Evolutionary conservation across 2,329 filamentous ascomycete genomes (phyloP), one percentile per base, ranked within the genome.

Genomic region (Didymellaceae sp.): DNA sequence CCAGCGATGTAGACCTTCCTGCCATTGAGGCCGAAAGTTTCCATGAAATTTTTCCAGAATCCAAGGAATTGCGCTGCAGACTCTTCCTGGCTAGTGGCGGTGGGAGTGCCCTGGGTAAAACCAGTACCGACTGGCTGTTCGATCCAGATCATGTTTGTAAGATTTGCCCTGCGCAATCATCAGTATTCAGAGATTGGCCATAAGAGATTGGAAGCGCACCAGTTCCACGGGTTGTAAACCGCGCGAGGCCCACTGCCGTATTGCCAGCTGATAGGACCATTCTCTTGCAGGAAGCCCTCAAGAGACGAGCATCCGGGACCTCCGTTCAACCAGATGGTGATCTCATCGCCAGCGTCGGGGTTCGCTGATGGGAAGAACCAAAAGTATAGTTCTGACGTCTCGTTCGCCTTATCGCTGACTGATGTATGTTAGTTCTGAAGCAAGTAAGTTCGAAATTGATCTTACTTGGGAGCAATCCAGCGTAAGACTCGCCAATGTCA

Each of bases 1-100:
- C 88, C 90, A 0, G 87, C 81, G 49, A 94, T 82, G 70, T 88
- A 93, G 8, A 91, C 80, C 57, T 88, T 88, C 61, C 82, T 84
- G 10, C 81, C 80, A 16, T 88, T 79, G 68, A 91, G 75, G 10
- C 74, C 77, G 59, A 91, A 91, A 0, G 85, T 85, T 25, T 89
- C 78, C 50, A 90, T 75, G 61, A 91, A 91, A 74, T 90, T 90
- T 75, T 87, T 86, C 80, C 86, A 91, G 74, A 91, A 94, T 40
- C 87, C 87, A 13, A 88, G 77, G 68, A 93, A 91, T 59, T 92
- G 82, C n/a, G 75, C 72, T 0, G 87, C 87, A 1, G 88, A 79
- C 57, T 91, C 87, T 22, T 84, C 80, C 58, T 90, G 85, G 59
- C 81, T 82, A 4, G 77, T 84, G 8, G 87, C 87, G 0, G 81